These are phyloP conservation scores for Pontederia paniculata DNA, from an alignment of 176 grass and related monocot genomes.

Conservation along the genomic window DNA sequence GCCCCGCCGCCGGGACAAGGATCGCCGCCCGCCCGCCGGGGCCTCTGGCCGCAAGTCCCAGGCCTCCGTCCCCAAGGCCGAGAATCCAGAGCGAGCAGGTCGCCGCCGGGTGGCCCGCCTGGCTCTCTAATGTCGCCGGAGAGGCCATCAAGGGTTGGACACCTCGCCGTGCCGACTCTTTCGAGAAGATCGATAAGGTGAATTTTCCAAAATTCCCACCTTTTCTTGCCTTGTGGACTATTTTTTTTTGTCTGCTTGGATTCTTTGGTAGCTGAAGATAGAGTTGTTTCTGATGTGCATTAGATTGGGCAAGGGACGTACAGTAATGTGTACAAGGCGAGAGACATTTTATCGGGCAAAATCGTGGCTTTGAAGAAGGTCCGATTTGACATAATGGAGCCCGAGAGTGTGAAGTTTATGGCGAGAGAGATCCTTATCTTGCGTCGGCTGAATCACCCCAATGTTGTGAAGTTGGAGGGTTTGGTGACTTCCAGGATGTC, in stretches of 20 bases:
- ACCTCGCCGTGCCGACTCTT: conserved; percentile 5
- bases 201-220: neutral
- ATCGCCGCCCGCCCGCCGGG: neutral
- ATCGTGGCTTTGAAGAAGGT: conserved; percentile 13
- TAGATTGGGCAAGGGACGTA: conserved; percentile 13
- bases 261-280: neutral
- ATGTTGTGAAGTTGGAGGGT: conserved; percentile 13
- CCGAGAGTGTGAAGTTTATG: conserved; percentile 9
- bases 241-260: neutral
- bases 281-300: neutral
- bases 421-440: conserved; percentile 9
- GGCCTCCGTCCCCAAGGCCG: neutral
- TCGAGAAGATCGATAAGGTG: conserved; percentile 10
- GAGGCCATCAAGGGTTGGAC: conserved; percentile 15
- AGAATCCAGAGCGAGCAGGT: conserved; percentile 11
- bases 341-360: conserved; percentile 1
- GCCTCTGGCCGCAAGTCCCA: conserved; percentile 4
- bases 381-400: conserved; percentile 7
- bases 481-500: conserved; percentile 9
- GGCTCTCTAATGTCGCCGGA: conserved; percentile 3
- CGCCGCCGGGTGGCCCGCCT: conserved; percentile 14
- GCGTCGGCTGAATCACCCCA: conserved; percentile 4
- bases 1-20: neutral
- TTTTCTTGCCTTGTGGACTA: neutral
- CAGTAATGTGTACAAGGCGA: conserved; percentile 4